These are phyloP conservation scores for Syzygium syzygioides DNA, from an alignment of 441 rosid species.

Conservation along the genomic window DNA sequence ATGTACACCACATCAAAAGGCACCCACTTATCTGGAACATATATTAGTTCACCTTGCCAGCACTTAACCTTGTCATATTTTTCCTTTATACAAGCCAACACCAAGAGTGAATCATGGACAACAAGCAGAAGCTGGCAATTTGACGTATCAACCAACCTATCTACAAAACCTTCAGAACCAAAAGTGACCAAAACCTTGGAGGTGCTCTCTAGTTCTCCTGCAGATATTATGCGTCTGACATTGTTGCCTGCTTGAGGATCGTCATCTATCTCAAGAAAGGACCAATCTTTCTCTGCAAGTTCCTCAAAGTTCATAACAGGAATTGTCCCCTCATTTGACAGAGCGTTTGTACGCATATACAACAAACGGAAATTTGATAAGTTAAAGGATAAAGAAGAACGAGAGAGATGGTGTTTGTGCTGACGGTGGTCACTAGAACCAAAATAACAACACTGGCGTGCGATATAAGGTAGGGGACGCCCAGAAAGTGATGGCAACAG, in stretches of 20 bases:
- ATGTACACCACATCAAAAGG: conserved; percentile 77
- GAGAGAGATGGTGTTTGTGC: conserved; percentile 7
- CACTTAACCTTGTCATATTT: conserved; percentile 75
- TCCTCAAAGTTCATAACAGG: conserved; percentile 46
- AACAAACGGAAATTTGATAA: conserved; percentile 9
- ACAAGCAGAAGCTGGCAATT: conserved; percentile 50
- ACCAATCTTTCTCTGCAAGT: conserved; percentile 82
- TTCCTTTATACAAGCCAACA: conserved; percentile 68
- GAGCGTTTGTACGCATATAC: conserved; percentile 20
- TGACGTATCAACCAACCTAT: conserved; percentile 51
- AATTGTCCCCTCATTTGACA: conserved; percentile 47
- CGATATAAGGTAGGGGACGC: conserved; percentile 17
- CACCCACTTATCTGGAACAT: conserved; percentile 80
- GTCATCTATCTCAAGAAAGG: conserved; percentile 71
- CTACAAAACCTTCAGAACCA: conserved; percentile 71
- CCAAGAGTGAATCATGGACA: conserved; percentile 77
- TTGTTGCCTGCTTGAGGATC: conserved; percentile 27
- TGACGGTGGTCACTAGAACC: not conserved
- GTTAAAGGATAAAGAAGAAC: not conserved
- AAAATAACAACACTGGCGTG: conserved; percentile 12
- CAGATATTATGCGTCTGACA: conserved; percentile 45
- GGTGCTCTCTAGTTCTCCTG: conserved; percentile 47
- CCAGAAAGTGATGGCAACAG: conserved; percentile 19
- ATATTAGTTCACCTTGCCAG: conserved; percentile 88
- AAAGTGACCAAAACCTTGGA: conserved; percentile 73